phyloP scores from a whole-genome alignment of 805 yeast genomes.

The Teunomyces tritomae region DNA sequence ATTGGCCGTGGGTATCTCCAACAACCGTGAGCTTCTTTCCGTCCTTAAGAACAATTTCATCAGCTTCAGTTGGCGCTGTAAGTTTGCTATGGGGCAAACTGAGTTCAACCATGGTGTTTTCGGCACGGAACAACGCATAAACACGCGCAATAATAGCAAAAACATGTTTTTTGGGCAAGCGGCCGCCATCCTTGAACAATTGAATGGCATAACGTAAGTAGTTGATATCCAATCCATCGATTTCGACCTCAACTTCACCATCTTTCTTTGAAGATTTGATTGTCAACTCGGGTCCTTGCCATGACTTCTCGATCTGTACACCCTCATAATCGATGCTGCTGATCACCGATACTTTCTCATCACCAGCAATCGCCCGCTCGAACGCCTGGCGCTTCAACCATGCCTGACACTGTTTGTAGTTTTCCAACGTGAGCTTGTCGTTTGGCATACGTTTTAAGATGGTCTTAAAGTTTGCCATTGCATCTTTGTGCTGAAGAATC shows the following conservation, averaged over 20 bases:
- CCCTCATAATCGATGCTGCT: conserved; percentile 47
- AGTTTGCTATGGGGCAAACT: conserved; percentile 36
- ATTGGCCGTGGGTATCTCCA: conserved; percentile 98
- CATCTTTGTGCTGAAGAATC: conserved; percentile 69
- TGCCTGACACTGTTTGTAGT: conserved; percentile 60
- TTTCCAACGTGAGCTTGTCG: conserved; percentile 64
- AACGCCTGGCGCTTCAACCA: conserved; percentile 73
- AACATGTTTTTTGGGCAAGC: conserved; percentile 76
- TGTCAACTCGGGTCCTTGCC: conserved; percentile 57
- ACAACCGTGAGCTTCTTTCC: conserved; percentile 72
- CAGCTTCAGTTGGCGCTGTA: conserved; percentile 8
- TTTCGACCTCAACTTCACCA: conserved; percentile 25
- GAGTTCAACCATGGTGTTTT: conserved; percentile 76
- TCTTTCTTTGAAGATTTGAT: conserved; percentile 32
- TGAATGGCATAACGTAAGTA: conserved; percentile 67
- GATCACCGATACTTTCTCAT: conserved; percentile 52
- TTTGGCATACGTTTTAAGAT: conserved; percentile 63
- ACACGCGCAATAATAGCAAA: conserved; percentile 78
- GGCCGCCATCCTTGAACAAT: conserved; percentile 70
- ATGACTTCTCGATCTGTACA: conserved; percentile 49
- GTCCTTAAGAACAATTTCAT: conserved; percentile 22
- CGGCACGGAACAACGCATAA: conserved; percentile 58
- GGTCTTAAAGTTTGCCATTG: conserved; percentile 63
- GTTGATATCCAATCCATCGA: conserved; percentile 44
- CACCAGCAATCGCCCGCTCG: conserved; percentile 81